Evolutionary conservation across 208 protist species (phyloP), one percentile per base, ranked within the genome.

Genomic region (Acanthamoeba royreba): DNA sequence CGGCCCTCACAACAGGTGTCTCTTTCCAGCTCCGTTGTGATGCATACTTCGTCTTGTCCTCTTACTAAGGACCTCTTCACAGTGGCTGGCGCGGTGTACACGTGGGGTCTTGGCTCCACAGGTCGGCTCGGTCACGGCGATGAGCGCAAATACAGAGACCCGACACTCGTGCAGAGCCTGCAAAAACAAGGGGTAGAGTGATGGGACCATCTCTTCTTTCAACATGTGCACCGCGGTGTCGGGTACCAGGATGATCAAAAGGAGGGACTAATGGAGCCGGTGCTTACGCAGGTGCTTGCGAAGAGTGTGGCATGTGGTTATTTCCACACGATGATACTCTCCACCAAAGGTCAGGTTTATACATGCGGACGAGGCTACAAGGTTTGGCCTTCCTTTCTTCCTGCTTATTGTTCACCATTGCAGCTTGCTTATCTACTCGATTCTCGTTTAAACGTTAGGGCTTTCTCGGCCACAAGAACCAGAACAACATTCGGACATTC

Each of bases 401-500:
- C 45, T 2, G 25, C 4, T 22, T 25, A n/a, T n/a, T n/a, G 13
- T 40, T 42, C 19, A 4, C 0, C 79, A 61, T 74, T 0, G 38
- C 28, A 69, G 8, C 33, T 19, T 15, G n/a, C 55, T 66, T 28
- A 35, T 35, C n/a, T 8, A 55, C 13, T 55, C 9, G 19, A 19
- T 9, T 19, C 49, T 25, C 49, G 49, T 25, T 25, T 55, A 55
- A 9, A 55, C 49, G 49, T 19, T 22, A 90, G 83, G 83, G 83
- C 46, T 90, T 90, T 13, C 83, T 90, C 9, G 83, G 83, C 17
- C 83, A 90, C 25, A 58, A 90, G 55, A 90, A 69, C 38, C 83
- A 90, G 22, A 90, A 72, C 52, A 90, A 90, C 83, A 90, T 90
- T 17, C 0, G 83, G 28, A 69, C 83, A 35, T 90, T 90, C 22